Evolutionary conservation across 139 green algal species (phyloP).

Genomic region (Chlorella sp.): DNA sequence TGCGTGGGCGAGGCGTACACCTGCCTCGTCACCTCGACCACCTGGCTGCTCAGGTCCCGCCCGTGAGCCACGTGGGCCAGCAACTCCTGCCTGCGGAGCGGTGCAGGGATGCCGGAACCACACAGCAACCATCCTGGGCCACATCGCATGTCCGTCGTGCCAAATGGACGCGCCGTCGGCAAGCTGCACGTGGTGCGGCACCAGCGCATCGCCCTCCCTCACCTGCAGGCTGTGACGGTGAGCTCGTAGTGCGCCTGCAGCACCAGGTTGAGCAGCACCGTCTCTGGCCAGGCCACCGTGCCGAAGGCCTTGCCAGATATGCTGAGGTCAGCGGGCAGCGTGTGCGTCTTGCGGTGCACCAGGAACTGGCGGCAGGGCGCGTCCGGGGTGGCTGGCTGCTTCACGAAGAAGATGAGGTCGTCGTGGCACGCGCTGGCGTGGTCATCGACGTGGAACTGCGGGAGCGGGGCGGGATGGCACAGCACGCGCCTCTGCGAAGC

Average conservation of each 20-base stretch:
- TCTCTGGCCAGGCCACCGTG: constrained; percentile 48
- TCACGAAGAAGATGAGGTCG: constrained; percentile 11
- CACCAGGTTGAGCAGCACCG: constrained; percentile 60
- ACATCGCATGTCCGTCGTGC: neutral
- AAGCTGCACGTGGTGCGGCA: too few species aligned
- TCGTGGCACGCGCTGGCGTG: neutral
- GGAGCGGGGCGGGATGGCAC: too few species aligned
- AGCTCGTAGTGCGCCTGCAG: constrained; percentile 58
- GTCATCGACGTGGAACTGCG: neutral
- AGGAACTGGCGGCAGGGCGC: neutral
- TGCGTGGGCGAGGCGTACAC: constrained; percentile 49
- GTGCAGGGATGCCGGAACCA: too few species aligned
- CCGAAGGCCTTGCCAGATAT: constrained; percentile 15
- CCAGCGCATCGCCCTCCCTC: too few species aligned
- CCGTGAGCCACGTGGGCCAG: constrained; percentile 20
- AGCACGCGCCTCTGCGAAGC: too few species aligned
- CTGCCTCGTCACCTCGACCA: constrained; percentile 24
- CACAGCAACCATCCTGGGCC: neutral
- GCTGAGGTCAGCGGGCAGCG: constrained; percentile 36
- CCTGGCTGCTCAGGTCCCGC: constrained; percentile 6
- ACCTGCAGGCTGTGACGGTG: constrained; percentile 44
- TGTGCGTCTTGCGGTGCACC: neutral
- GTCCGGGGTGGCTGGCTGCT: neutral
- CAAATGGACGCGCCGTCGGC: too few species aligned
- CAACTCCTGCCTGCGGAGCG: constrained; percentile 18